Base-by-base conservation (phyloP, 768 basidiomycete species). In the Asterophora lycoperdoides region DNA sequence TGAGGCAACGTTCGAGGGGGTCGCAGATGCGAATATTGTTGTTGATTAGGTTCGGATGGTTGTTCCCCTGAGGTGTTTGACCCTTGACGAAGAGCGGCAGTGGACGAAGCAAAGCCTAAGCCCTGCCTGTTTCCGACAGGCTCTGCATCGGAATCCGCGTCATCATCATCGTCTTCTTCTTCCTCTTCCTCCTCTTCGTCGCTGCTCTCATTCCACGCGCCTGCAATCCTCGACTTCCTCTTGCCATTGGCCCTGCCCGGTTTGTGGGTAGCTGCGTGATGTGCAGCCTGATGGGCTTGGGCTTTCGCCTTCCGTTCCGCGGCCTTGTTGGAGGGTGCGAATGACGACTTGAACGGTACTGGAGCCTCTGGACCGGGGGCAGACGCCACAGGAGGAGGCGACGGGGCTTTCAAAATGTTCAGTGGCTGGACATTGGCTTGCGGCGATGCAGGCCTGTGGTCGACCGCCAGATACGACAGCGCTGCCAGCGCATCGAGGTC, bases 121-220 rank as follows among this genome's bases (percentile, higher is more conserved):
- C 53, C 53, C 48, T 59, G 64, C 45, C 64, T 64, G 26, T 61
- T 55, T 15, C 53, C 34, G 4, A 64, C 58, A 26, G 70, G 68
- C 36, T 71, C 75, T 46, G 60, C 71, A 53, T 86, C 84, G 4
- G 83, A 86, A 60, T 86, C 83, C 5, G 73, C 83, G 7, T 87
- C 87, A 2, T 83, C 83, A 10, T 84, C 84, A 0, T 84, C 84
- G 0, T 84, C 81, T 81, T 32, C 88, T 0, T 93, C 89, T 5
- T 93, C 93, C 2, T 94, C 89, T 3, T 91, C 88, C 5, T 89
- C 88, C 36, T 92, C 89, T 46, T 88, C 87, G 19, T 89, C 88
- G 48, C 86, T 87, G 58, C 86, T 89, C 58, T 84, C 86, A 48
- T 79, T 76, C 64, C 86, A 67, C 68, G 55, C 83, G 67, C 59